Conservation (phyloP, 1,139 yeast genomes). For the Candida tunisiensis region DNA sequence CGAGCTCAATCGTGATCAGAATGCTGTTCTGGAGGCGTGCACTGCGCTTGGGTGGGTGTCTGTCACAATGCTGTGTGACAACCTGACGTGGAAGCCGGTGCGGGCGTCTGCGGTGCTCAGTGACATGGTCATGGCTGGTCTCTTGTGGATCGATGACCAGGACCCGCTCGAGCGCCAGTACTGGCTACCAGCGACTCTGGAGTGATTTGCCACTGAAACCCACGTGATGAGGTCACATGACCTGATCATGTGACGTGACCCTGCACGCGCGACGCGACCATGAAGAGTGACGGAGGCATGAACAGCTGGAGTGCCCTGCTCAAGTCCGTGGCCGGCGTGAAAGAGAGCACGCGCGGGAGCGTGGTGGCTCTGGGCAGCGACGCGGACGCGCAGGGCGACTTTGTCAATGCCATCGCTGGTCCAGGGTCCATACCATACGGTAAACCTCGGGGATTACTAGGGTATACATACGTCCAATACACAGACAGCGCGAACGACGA, state of each 20-base stretch:
- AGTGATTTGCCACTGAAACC: too few relatives aligned
- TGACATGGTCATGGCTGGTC: slow-evolving; percentile 67
- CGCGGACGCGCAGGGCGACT: too few relatives aligned
- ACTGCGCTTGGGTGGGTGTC: slow-evolving; percentile 59
- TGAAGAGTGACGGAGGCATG: background rate
- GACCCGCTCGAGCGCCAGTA: slow-evolving; percentile 38
- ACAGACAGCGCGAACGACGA: slow-evolving; percentile 1
- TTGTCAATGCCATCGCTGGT: too few relatives aligned
- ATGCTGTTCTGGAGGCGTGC: slow-evolving; percentile 54
- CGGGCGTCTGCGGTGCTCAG: slow-evolving; percentile 50
- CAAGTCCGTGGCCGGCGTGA: too few relatives aligned
- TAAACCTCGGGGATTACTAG: too few relatives aligned
- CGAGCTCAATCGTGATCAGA: slow-evolving; percentile 48
- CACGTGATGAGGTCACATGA: too few relatives aligned
- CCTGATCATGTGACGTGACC: too few relatives aligned
- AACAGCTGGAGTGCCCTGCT: background rate
- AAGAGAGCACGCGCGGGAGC: too few relatives aligned
- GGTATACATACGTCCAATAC: background rate
- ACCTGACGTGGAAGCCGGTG: slow-evolving; percentile 51
- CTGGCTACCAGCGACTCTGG: slow-evolving; percentile 43
- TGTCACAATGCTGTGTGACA: slow-evolving; percentile 43
- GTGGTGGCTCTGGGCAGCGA: too few relatives aligned
- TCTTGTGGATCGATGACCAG: slow-evolving; percentile 68
- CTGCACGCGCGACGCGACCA: too few relatives aligned
- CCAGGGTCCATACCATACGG: too few relatives aligned